These are phyloP conservation scores for Sordaria brevicollis DNA, from an alignment of 495 filamentous ascomycete genomes.

Conservation along the genomic window DNA sequence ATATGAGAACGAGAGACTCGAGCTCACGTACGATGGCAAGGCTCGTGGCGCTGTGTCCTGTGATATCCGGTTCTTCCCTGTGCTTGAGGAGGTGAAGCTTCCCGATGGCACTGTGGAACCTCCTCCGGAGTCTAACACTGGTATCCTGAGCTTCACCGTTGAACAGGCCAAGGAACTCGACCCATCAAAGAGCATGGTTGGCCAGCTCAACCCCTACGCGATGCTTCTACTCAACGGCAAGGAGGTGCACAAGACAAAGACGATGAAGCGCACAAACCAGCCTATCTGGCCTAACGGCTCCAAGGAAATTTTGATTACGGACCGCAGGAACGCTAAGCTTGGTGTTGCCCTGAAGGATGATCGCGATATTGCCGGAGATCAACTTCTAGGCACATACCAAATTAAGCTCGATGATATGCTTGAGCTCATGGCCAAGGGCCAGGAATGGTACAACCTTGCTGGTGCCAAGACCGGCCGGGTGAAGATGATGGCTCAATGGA, in stretches of 20 bases:
- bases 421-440: constrained; percentile 80
- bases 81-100: constrained; percentile 60
- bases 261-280: constrained; percentile 91
- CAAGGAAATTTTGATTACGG: constrained; percentile 88
- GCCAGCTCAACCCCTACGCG: constrained; percentile 83
- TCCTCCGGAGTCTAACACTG: constrained; percentile 79
- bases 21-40: constrained; percentile 77
- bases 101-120: constrained; percentile 70
- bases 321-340: constrained; percentile 78
- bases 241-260: constrained; percentile 73
- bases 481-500: constrained; percentile 88
- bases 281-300: constrained; percentile 84
- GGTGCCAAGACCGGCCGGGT: constrained; percentile 73
- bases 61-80: constrained; percentile 92
- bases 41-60: constrained; percentile 65
- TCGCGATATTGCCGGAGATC: constrained; percentile 71
- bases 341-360: constrained; percentile 94
- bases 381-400: constrained; percentile 79
- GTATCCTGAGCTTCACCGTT: constrained; percentile 84
- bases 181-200: constrained; percentile 77
- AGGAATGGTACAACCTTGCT: constrained; percentile 89
- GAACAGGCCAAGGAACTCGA: constrained; percentile 96
- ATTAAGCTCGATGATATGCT: constrained; percentile 92
- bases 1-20: constrained; percentile 74
- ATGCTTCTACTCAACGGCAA: constrained; percentile 80